Evolutionary conservation across 345 rosid species (phyloP).

Genomic region (Trapa incisa): DNA sequence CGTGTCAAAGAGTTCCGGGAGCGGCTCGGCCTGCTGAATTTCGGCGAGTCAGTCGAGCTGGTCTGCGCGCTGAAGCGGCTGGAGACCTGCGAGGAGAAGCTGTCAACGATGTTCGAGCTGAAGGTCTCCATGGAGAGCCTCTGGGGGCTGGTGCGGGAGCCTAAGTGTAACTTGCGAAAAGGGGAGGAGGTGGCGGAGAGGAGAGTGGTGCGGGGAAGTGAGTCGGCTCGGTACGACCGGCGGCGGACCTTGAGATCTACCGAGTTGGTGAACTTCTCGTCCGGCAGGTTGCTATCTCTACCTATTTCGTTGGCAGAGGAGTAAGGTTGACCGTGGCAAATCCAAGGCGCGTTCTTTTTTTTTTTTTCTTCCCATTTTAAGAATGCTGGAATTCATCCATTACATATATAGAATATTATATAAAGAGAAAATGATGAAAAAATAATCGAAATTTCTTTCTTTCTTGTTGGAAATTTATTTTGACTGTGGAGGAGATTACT

Average conservation of each 20-base stretch:
- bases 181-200: constrained; percentile 2
- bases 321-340: background rate
- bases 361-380: background rate
- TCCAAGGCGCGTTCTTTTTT: background rate
- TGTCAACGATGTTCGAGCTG: constrained; percentile 20
- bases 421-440: no score
- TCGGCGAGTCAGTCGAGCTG: constrained; percentile 58
- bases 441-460: no score
- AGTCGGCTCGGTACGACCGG: constrained; percentile 10
- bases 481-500: no score
- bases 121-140: constrained; percentile 31
- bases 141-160: constrained; percentile 37
- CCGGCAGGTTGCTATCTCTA: background rate
- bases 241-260: background rate
- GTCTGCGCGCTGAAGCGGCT: constrained; percentile 41
- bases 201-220: constrained; percentile 3
- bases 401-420: no score
- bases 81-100: constrained; percentile 37
- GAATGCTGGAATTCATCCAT: no score
- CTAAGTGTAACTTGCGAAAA: constrained; percentile 22
- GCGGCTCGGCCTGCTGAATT: constrained; percentile 34
- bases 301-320: background rate
- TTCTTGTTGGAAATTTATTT: no score
- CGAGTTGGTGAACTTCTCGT: constrained; percentile 5
- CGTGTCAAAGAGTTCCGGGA: constrained; percentile 51